phyloP scores from a whole-genome alignment of 768 basidiomycete genomes.

The Pisolithus orientalis region DNA sequence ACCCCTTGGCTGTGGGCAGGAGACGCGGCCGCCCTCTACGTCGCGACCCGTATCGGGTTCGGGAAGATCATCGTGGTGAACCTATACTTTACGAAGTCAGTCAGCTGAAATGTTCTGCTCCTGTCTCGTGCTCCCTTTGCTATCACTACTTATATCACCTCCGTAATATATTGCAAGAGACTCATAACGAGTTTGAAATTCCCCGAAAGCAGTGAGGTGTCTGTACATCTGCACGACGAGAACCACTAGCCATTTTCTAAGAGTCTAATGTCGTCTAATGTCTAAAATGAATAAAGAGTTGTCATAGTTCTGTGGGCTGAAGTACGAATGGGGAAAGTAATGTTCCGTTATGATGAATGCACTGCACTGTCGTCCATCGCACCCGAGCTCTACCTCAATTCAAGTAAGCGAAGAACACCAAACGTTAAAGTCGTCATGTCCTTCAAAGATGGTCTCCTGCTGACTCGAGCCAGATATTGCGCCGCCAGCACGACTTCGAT shows the following conservation, averaged over 20 bases:
- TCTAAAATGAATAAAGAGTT: too few relatives aligned
- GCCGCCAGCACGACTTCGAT: conserved; percentile 23
- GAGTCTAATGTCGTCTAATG: too few relatives aligned
- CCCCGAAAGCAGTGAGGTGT: too few relatives aligned
- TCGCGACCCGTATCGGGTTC: conserved; percentile 1
- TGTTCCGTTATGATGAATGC: too few relatives aligned
- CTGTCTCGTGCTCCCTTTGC: too few relatives aligned
- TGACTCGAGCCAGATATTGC: conserved; percentile 21
- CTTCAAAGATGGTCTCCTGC: conserved; percentile 22
- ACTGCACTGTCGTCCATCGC: neutral
- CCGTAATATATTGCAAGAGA: neutral
- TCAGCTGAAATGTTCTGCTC: neutral
- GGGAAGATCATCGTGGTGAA: conserved; percentile 1
- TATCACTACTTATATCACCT: neutral
- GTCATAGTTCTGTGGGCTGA: too few relatives aligned
- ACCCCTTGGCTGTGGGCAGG: neutral
- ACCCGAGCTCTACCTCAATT: conserved; percentile 21
- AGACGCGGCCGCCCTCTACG: neutral
- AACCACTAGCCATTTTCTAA: too few relatives aligned
- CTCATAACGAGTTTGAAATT: too few relatives aligned
- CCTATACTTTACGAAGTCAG: neutral
- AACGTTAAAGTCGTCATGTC: conserved; percentile 15
- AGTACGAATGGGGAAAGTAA: too few relatives aligned
- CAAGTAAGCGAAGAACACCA: conserved; percentile 21
- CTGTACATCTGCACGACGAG: too few relatives aligned